Base-by-base conservation (phyloP, 371 early-diverging fungal genomes). In the Sporodiniella umbellata region DNA sequence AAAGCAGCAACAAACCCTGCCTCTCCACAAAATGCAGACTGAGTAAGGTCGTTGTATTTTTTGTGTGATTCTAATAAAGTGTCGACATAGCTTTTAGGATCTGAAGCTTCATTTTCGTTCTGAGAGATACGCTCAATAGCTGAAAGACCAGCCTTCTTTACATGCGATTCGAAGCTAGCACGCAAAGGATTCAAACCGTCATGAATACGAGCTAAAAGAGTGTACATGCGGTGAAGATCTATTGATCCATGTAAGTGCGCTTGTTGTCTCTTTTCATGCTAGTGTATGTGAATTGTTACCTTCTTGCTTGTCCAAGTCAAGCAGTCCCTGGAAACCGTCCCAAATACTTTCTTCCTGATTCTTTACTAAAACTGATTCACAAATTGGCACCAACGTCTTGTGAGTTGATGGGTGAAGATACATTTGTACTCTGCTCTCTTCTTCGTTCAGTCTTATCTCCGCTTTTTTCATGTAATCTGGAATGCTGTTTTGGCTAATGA, bases 381-480 rank as follows among this genome's bases (percentile, higher is more conserved):
- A 90, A 18, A 81, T 86, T 6, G 78, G 78, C 46, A 90, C 85
- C 15, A 94, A 78, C 53, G 91, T 84, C 47, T 83, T 79, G 39
- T 83, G 73, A 6, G 95, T 92, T 31, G 85, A 78, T 40, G 82
- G 82, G 64, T 96, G 93, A 23, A 98, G 78, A 59, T 91, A 95
- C 61, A 85, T 78, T 60, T 89, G 81, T 5, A 95, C 89, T 21
- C 96, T 90, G 21, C 75, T 78, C 59, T 94, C 92, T 68, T 98
- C 98, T 61, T 95, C 95, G 14, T 72, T 71, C 54, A 97, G 70
- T 39, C 95, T 85, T 10, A 80, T 62, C 53, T 92, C 90, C 2
- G 92, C 92, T 82, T 93, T 90, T 58, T 90, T 88, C 92, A 97
- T 91, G 67, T 97, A 97, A 40, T 95, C 95, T 21, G 90, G 83